phyloP scores from a whole-genome alignment of 345 rosid species.

The Erysimum cheiranthoides region DNA sequence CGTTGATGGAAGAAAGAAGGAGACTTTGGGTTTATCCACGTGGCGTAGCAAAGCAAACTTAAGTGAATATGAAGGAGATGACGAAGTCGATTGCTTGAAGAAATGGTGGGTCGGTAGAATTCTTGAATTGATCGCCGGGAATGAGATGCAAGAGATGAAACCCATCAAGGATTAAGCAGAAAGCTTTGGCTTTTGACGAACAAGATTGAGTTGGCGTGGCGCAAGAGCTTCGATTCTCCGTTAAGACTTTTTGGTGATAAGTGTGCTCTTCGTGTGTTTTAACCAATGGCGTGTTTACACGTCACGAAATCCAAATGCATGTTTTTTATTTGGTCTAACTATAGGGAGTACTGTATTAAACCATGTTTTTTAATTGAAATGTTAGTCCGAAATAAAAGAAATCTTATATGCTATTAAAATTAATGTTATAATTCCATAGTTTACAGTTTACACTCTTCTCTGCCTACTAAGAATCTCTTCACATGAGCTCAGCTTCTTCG shows the following conservation, averaged over 20 bases:
- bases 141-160: conserved; percentile 45
- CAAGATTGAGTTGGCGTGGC: conserved; percentile 23
- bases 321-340: no score
- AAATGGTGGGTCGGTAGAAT: conserved; percentile 31
- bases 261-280: conserved; percentile 26
- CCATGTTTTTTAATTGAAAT: no score
- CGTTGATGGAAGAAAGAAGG: conserved; percentile 25
- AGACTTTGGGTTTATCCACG: conserved; percentile 36
- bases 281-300: conserved; percentile 29
- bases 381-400: neutral
- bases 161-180: conserved; percentile 45
- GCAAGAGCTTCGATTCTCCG: neutral
- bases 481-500: conserved; percentile 90
- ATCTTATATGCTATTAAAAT: conserved; percentile 1
- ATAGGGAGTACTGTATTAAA: no score
- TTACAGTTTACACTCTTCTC: conserved; percentile 19
- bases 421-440: conserved; percentile 16
- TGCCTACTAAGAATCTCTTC: conserved; percentile 24
- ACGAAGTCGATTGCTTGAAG: conserved; percentile 6
- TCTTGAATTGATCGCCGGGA: conserved; percentile 24
- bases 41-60: conserved; percentile 30
- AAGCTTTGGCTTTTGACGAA: conserved; percentile 22
- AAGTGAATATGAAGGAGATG: conserved; percentile 25
- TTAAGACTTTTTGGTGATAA: conserved; percentile 20
- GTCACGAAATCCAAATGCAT: conserved; percentile 1